phyloP scores from a whole-genome alignment of 1,139 yeast genomes.

The Meyerozyma carpophila region DNA sequence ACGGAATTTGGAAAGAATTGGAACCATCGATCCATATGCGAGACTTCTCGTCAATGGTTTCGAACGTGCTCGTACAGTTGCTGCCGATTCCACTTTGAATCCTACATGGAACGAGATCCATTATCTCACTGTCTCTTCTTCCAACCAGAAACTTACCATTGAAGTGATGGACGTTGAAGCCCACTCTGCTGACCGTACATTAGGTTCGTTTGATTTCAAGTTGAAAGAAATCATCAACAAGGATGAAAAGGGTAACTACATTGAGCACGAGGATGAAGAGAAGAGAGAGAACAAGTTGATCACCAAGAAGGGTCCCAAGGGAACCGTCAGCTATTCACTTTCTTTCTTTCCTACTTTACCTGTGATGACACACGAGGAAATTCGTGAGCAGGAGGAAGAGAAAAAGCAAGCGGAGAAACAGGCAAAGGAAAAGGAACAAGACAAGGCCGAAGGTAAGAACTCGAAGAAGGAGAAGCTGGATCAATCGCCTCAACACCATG shows the following conservation, averaged over 20 bases:
- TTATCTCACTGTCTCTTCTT: slow-evolving; percentile 75
- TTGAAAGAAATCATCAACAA: slow-evolving; percentile 62
- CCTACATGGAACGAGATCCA: slow-evolving; percentile 86
- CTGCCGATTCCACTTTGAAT: slow-evolving; percentile 59
- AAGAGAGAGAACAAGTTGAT: slow-evolving; percentile 58
- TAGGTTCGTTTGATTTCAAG: slow-evolving; percentile 75
- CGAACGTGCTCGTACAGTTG: slow-evolving; percentile 71
- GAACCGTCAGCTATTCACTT: slow-evolving; percentile 63
- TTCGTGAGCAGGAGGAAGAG: slow-evolving; percentile 47
- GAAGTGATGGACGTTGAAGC: slow-evolving; percentile 92
- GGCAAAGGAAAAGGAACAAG: slow-evolving; percentile 23
- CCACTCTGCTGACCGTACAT: slow-evolving; percentile 71
- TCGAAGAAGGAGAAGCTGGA: slow-evolving; percentile 15
- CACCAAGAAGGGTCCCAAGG: slow-evolving; percentile 75
- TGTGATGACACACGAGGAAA: slow-evolving; percentile 70
- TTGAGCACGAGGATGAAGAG: slow-evolving; percentile 54
- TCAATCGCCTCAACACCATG: slow-evolving; percentile 9
- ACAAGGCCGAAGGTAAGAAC: slow-evolving; percentile 14
- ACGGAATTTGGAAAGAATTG: slow-evolving; percentile 80
- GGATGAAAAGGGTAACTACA: slow-evolving; percentile 61
- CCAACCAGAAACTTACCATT: slow-evolving; percentile 73
- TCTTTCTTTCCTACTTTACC: slow-evolving; percentile 82
- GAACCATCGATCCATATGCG: slow-evolving; percentile 88
- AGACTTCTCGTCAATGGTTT: slow-evolving; percentile 75
- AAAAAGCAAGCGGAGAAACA: slow-evolving; percentile 20